These are phyloP conservation scores for Phialophora chinensis DNA, from an alignment of 2,329 filamentous ascomycete species.

Conservation along the genomic window DNA sequence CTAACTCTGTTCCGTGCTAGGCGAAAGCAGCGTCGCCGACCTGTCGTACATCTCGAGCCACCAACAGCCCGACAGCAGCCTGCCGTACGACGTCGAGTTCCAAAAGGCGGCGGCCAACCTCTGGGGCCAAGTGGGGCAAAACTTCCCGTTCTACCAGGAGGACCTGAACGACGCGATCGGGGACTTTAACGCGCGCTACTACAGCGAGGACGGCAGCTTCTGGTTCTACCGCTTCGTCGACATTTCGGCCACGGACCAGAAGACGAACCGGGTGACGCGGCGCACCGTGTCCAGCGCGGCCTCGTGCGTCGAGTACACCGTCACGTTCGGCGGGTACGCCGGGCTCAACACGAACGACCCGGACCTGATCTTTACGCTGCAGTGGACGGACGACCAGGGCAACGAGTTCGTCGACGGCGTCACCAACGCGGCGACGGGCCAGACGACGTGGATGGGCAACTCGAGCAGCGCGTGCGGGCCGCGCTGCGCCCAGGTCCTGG, in stretches of 20 bases:
- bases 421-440: conserved; percentile 14
- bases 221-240: conserved; percentile 25
- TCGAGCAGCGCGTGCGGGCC: conserved; percentile 24
- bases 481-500: conserved; percentile 27
- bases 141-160: conserved; percentile 7
- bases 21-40: conserved; percentile 22
- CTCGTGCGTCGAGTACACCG: conserved; percentile 22
- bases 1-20: background rate
- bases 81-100: conserved; percentile 1
- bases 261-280: background rate
- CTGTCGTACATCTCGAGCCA: conserved; percentile 22
- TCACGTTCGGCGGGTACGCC: conserved; percentile 26
- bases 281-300: conserved; percentile 25
- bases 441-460: conserved; percentile 24
- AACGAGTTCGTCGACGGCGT: background rate
- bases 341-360: conserved; percentile 17
- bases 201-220: conserved; percentile 46
- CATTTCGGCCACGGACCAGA: conserved; percentile 3
- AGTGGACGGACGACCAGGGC: conserved; percentile 20
- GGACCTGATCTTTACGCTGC: background rate
- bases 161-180: conserved; percentile 46
- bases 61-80: conserved; percentile 7
- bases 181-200: conserved; percentile 46
- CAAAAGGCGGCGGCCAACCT: conserved; percentile 29
- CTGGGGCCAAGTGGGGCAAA: conserved; percentile 33